Percentiles rank a stretch among this genome's conserved stretches.
Evolutionary conservation across 129 eudicot species (phyloP).

Genomic region (Flaveria sonorensis): DNA sequence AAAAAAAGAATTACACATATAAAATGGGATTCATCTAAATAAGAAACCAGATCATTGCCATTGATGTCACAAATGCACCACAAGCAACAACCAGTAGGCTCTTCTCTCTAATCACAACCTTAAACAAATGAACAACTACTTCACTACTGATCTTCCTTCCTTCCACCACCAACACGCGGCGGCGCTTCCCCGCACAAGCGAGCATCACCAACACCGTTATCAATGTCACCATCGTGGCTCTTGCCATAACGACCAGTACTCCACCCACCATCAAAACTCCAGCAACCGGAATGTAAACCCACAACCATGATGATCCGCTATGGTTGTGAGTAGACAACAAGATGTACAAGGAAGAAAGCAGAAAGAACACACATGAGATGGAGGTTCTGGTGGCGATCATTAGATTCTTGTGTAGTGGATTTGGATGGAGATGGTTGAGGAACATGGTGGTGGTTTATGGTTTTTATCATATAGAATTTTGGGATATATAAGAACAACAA

Average conservation of each 20-base stretch:
- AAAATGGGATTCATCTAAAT: not conserved
- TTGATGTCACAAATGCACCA: constrained; percentile 47
- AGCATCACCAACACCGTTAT: constrained; percentile 78
- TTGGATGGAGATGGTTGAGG: not conserved
- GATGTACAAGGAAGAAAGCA: constrained; percentile 42
- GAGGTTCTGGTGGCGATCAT: constrained; percentile 20
- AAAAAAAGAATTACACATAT: not conserved
- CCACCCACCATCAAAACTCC: constrained; percentile 38
- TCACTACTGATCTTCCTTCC: constrained; percentile 72
- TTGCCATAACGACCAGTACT: constrained; percentile 52
- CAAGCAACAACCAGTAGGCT: constrained; percentile 52
- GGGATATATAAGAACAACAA: constrained; percentile 37
- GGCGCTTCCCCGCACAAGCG: constrained; percentile 74
- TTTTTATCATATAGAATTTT: constrained; percentile 45
- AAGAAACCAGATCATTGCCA: constrained; percentile 47
- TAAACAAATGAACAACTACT: constrained; percentile 49
- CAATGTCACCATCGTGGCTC: constrained; percentile 73
- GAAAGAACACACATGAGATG: constrained; percentile 40
- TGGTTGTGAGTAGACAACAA: constrained; percentile 19
- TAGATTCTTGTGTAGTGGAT: constrained; percentile 11
- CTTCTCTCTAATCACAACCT: constrained; percentile 50
- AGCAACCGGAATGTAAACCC: constrained; percentile 31
- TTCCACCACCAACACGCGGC: constrained; percentile 61
- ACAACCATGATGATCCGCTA: constrained; percentile 20
- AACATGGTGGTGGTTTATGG: constrained; percentile 30